Base-by-base conservation (phyloP, 192 early-diverging fungal genomes). In the Funneliformis geosporum region DNA sequence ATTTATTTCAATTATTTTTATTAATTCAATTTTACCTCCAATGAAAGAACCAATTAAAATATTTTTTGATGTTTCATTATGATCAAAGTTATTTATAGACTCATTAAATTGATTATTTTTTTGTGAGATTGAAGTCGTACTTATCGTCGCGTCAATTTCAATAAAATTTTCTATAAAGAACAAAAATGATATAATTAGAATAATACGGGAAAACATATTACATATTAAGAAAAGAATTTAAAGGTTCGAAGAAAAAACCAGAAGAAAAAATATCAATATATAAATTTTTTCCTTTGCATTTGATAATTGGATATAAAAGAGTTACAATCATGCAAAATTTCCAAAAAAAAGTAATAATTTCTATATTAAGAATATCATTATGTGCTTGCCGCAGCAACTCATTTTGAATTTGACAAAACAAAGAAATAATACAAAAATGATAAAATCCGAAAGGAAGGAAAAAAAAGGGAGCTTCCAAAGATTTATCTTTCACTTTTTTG, bases 1-100 rank as follows among this genome's bases (percentile, higher is more conserved):
- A 18, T 12, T 61, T 16, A 61, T 61, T 1, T 21, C 11, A 64
- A 64, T 64, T 28, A 27, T 27, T 27, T 21, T 10, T n/a, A n/a
- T 59, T 18, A 59, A 59, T 59, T 59, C 4, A 59, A 27, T 27
- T 64, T 64, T 64, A 69, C 67, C 67, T 21, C 67, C 67, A 69
- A 69, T 33, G 12, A 28, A 65, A 43, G 67, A 69, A 40, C 67
- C 67, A 21, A 69, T 21, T 21, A 69, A 21, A 69, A 69, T 69
- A 42, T 69, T 42, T 69, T 42, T 69, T 9, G 62, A 28, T 25
- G 21, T 69, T 40, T 69, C 67, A n/a, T 18, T 40, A 69, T 39
- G 40, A 69, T 43, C 28, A 69, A 69, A 69, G 42, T 43, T 18
- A 18, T 55, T 55, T 55, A 55, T 18, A 55, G 50, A 16, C 33